Evolutionary conservation across 148 eudicot genomes (phyloP), one percentile per base, ranked within the genome.

Genomic region (Vaccinium vitisidaea): DNA sequence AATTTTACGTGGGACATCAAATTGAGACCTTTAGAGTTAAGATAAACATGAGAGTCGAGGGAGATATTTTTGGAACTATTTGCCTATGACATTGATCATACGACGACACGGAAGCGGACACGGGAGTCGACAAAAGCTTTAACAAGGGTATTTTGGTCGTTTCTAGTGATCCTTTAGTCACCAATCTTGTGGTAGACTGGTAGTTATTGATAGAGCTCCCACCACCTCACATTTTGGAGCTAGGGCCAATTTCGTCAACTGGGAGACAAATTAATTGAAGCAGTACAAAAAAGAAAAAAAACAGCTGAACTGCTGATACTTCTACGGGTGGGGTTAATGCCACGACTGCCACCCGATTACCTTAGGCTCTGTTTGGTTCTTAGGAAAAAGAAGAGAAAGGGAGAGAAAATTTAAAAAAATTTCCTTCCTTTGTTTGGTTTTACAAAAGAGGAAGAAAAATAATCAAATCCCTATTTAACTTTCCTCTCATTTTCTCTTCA

Each of bases 121-220:
- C 25, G 36, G 16, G 15, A 54, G 8, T 27, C 59, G 15, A 16
- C 11, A 25, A 53, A 73, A 83, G 9, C 13, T 21, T 6, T 75
- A 18, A 8, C 21, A 46, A 23, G 81, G 81, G 81, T 46, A 76
- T 83, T 83, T 83, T 76, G 50, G 85, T 76, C 46, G 43, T 77
- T 77, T 25, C 19, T 63, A 61, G 49, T 23, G 46, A 43, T 25
- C 27, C 52, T 15, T 8, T 36, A 15, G 75, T 54, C 75, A 12
- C 30, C 21, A 77, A 61, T 16, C 27, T 84, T 12, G 36, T 43
- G 46, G 46, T 43, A 43, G 46, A 43, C 46, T 43, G 46, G 6
- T 43, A 43, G 46, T 5, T 43, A 43, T 43, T 5, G 6, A 43
- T 18, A 14, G 6, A 23, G 15, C 63, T 23, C 9, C 32, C 46